phyloP scores from a whole-genome alignment of 345 rosid genomes.

The Populus pruinosa region DNA sequence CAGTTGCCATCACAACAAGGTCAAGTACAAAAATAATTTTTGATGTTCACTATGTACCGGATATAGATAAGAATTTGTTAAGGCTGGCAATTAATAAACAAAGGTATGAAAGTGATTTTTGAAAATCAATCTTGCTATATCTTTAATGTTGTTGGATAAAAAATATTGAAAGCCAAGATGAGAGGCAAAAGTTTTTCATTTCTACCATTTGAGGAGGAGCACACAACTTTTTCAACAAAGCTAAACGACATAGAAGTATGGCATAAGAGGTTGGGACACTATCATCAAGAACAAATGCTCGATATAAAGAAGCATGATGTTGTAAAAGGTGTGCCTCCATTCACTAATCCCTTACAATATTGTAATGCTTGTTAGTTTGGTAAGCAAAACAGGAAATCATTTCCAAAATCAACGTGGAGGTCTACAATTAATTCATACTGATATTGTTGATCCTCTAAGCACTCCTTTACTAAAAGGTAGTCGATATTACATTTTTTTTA shows the following conservation, averaged over 20 bases:
- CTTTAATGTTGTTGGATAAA: not conserved
- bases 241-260: not conserved
- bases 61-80: conserved; percentile 7
- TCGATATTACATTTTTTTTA: not conserved
- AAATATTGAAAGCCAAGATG: not conserved
- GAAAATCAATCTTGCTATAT: not conserved
- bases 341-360: not conserved
- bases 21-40: not conserved
- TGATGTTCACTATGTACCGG: not conserved
- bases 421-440: not conserved
- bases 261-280: not conserved
- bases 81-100: conserved; percentile 5
- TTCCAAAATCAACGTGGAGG: not conserved
- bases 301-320: not conserved
- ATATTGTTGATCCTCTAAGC: not conserved
- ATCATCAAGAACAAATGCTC: not conserved
- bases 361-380: not conserved
- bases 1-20: not conserved
- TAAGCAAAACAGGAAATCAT: not conserved
- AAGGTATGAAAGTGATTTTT: not conserved
- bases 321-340: not conserved
- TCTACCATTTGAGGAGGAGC: not conserved
- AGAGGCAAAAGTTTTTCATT: conserved; percentile 6
- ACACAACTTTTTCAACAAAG: not conserved
- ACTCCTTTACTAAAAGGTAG: not conserved